Evolutionary conservation across 2,329 filamentous ascomycete species (phyloP).

Genomic region (Alternaria sp.): DNA sequence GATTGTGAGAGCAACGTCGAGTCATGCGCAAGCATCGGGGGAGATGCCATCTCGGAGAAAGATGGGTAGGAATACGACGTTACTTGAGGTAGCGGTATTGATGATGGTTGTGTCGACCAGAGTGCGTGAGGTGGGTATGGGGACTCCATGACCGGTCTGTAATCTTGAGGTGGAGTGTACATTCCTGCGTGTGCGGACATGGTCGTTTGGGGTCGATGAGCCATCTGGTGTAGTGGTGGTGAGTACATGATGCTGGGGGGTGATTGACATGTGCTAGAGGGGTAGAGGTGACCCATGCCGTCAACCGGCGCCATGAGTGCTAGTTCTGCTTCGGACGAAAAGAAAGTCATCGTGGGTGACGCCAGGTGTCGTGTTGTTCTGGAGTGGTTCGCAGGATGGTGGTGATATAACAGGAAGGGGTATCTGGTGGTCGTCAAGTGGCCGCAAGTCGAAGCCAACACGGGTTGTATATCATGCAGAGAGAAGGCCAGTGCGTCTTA

Average conservation of each 20-base stretch:
- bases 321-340: conserved; percentile 47
- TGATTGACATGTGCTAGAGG: conserved; percentile 46
- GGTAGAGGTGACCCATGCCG: conserved; percentile 43
- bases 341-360: conserved; percentile 40
- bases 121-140: conserved; percentile 42
- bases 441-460: conserved; percentile 28
- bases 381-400: conserved; percentile 11
- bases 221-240: conserved; percentile 43
- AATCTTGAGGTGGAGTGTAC: conserved; percentile 40
- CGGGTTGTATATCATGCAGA: conserved; percentile 38
- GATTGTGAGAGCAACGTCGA: conserved; percentile 32
- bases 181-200: conserved; percentile 34
- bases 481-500: conserved; percentile 37
- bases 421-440: conserved; percentile 23
- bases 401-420: conserved; percentile 14
- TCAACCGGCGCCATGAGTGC: conserved; percentile 45
- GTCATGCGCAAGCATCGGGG: conserved; percentile 33
- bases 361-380: conserved; percentile 1
- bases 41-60: conserved; percentile 34
- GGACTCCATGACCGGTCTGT: conserved; percentile 39
- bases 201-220: conserved; percentile 30
- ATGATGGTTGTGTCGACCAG: conserved; percentile 41
- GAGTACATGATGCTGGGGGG: conserved; percentile 49
- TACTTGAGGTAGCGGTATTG: conserved; percentile 37
- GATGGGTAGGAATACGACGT: conserved; percentile 45